Conservation (phyloP, 2,329 filamentous ascomycete species). For the Pestalotiopsis fici region DNA sequence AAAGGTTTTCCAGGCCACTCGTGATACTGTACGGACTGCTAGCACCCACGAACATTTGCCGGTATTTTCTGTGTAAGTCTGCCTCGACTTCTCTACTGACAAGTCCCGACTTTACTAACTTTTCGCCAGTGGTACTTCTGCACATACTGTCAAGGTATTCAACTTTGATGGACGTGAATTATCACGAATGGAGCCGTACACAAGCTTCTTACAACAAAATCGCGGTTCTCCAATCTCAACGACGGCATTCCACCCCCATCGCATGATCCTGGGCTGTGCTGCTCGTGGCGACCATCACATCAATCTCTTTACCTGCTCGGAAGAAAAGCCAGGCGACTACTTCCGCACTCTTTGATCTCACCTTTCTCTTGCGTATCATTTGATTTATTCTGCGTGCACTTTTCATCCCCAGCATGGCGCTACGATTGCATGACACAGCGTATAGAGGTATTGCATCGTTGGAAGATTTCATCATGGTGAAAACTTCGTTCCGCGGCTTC, state of each 20-base stretch:
- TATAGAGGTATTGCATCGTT: not conserved
- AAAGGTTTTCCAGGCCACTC: constrained; percentile 72
- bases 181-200: constrained; percentile 85
- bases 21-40: constrained; percentile 77
- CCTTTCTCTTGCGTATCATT: not conserved
- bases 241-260: constrained; percentile 94
- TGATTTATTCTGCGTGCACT: not conserved
- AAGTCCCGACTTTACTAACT: constrained; percentile 7
- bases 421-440: not conserved
- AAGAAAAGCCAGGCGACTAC: constrained; percentile 25
- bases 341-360: not conserved
- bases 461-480: not conserved
- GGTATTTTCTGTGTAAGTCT: constrained; percentile 88
- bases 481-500: not conserved
- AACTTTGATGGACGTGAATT: constrained; percentile 82
- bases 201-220: constrained; percentile 81
- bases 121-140: constrained; percentile 73
- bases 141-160: constrained; percentile 88
- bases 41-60: constrained; percentile 96
- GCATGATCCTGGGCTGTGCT: constrained; percentile 85
- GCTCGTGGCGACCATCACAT: constrained; percentile 87
- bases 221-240: constrained; percentile 81
- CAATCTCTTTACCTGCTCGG: constrained; percentile 79
- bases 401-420: not conserved
- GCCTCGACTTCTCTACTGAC: constrained; percentile 24